phyloP scores from a whole-genome alignment of 2,329 filamentous ascomycete genomes.

The Epichloe gansuensis region DNA sequence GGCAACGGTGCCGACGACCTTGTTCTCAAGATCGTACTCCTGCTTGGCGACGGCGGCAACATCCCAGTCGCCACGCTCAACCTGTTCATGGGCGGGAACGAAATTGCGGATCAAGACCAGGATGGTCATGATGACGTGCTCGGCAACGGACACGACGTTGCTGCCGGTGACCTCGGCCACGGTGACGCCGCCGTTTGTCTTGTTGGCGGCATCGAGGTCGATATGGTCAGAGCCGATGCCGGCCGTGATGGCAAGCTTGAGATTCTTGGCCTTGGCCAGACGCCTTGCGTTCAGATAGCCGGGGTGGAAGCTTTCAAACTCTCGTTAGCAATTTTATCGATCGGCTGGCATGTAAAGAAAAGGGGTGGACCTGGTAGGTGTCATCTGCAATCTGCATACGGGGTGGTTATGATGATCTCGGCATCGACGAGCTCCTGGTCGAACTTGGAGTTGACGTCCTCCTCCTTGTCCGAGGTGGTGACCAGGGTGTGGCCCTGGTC shows the following conservation, averaged over 20 bases:
- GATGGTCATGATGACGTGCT: conserved; percentile 99
- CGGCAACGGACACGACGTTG: conserved; percentile 96
- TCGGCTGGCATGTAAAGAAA: background rate
- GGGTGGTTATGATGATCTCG: conserved; percentile 98
- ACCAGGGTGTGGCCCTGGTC: conserved; percentile 91
- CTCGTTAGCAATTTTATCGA: background rate
- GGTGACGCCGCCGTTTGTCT: conserved; percentile 93
- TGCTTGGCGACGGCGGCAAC: conserved; percentile 95
- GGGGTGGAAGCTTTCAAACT: conserved; percentile 68
- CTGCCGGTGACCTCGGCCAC: conserved; percentile 96
- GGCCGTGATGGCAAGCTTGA: conserved; percentile 93
- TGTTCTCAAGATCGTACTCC: conserved; percentile 94
- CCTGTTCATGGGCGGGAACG: conserved; percentile 90
- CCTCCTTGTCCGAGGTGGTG: conserved; percentile 96
- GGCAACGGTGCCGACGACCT: conserved; percentile 94
- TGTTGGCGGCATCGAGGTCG: conserved; percentile 93
- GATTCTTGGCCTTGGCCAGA: conserved; percentile 94
- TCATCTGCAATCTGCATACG: conserved; percentile 38
- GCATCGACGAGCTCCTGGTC: conserved; percentile 94
- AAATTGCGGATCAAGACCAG: conserved; percentile 95
- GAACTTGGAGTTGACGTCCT: conserved; percentile 82
- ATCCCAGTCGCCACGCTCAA: conserved; percentile 82
- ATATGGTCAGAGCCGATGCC: conserved; percentile 98
- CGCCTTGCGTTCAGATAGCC: conserved; percentile 96
- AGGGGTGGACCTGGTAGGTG: no score